Conservation (phyloP, 164 flowering plant genomes). For the Litsea cubeba region DNA sequence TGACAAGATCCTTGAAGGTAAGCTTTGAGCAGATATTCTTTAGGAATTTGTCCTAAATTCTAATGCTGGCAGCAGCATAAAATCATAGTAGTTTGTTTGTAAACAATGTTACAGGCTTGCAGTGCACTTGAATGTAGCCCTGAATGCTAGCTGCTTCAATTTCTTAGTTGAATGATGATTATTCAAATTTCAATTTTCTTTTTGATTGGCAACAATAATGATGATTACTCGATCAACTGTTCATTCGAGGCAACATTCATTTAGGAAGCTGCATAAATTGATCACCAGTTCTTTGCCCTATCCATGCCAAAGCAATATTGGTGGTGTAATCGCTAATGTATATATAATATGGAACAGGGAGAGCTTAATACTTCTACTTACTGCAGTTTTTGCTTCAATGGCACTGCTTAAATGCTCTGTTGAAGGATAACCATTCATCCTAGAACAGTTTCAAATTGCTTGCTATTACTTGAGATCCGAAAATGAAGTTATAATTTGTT, state of each 20-base stretch:
- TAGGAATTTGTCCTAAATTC: too few species aligned
- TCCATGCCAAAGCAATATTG: too few species aligned
- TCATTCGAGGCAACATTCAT: not conserved
- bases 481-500: not conserved
- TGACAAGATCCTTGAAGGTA: constrained; percentile 86
- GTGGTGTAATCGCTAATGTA: too few species aligned
- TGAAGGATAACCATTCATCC: not conserved
- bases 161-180: not conserved
- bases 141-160: not conserved
- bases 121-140: not conserved
- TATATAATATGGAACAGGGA: not conserved
- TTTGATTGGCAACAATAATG: too few species aligned
- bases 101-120: too few species aligned
- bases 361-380: too few species aligned
- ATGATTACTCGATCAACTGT: too few species aligned
- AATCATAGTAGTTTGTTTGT: not conserved
- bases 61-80: not conserved
- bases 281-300: too few species aligned
- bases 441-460: not conserved
- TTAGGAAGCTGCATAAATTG: too few species aligned
- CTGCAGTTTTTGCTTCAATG: not conserved
- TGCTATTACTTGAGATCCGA: not conserved
- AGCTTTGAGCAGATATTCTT: not conserved
- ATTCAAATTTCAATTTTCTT: too few species aligned
- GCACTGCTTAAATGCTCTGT: not conserved